Conservation (phyloP, 768 basidiomycete species). For the Kwoniella europaea region DNA sequence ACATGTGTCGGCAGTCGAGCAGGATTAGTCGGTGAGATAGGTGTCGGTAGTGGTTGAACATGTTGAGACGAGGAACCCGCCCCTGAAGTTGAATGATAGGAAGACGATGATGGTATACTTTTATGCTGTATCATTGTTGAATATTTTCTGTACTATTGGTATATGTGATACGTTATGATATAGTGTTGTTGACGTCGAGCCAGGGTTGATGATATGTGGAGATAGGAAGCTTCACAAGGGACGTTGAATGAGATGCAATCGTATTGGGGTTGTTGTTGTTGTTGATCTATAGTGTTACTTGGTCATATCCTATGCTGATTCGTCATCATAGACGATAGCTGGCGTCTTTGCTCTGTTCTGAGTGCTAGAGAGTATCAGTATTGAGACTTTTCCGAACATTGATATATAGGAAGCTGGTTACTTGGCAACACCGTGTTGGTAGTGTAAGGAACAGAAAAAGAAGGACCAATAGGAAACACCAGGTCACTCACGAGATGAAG, state of each 20-base stretch:
- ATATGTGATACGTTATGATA: conserved; percentile 2
- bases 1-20: conserved; percentile 37
- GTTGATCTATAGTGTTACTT: not conserved
- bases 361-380: not conserved
- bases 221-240: not conserved
- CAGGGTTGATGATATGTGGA: not conserved
- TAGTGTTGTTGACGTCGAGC: not conserved
- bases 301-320: not conserved
- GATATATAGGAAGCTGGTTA: not conserved
- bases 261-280: not conserved
- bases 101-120: conserved; percentile 15
- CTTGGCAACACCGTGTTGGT: not conserved
- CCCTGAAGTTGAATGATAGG: conserved; percentile 19
- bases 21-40: not conserved
- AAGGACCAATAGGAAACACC: not conserved
- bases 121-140: conserved; percentile 18
- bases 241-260: not conserved
- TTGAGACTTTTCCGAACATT: not conserved
- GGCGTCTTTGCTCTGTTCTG: not conserved
- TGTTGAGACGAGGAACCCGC: conserved; percentile 18
- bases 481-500: not conserved
- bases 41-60: conserved; percentile 10
- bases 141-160: not conserved
- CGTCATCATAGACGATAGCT: too few relatives aligned
- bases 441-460: conserved; percentile 8